These are phyloP conservation scores for Clitocybe nebularis DNA, from an alignment of 1,284 basidiomycete genomes.

Conservation along the genomic window DNA sequence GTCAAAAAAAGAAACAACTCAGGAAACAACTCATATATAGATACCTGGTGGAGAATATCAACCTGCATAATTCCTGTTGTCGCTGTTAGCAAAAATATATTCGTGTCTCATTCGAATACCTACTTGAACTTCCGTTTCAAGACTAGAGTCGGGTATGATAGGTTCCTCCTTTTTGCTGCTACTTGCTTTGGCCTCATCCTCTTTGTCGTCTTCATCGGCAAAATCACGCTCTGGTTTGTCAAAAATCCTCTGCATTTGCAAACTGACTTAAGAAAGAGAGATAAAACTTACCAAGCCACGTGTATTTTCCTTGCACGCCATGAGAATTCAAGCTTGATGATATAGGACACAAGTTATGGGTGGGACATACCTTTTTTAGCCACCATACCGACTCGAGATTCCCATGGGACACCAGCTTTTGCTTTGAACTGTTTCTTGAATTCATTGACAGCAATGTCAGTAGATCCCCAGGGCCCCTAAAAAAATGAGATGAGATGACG, in stretches of 20 bases:
- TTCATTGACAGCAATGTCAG: conserved; percentile 39
- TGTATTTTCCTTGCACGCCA: conserved; percentile 49
- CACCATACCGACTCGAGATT: conserved; percentile 49
- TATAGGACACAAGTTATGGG: too few relatives aligned
- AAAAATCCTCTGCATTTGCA: background rate
- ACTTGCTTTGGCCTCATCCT: conserved; percentile 29
- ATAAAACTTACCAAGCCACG: conserved; percentile 45
- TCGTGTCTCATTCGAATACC: conserved; percentile 1
- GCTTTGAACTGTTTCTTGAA: conserved; percentile 63
- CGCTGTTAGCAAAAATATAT: background rate
- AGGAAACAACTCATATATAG: conserved; percentile 14
- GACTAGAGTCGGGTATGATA: conserved; percentile 43
- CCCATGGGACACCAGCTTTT: conserved; percentile 53
- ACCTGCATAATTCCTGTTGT: conserved; percentile 41
- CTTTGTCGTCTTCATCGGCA: conserved; percentile 41
- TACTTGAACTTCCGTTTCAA: conserved; percentile 47
- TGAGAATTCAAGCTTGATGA: too few relatives aligned
- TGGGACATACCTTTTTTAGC: conserved; percentile 50
- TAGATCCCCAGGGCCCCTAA: conserved; percentile 30
- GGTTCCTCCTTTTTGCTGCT: conserved; percentile 40
- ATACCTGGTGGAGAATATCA: conserved; percentile 57
- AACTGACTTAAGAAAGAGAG: background rate
- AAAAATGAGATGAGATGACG: conserved; percentile 1
- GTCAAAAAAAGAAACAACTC: conserved; percentile 2
- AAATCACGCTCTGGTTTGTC: conserved; percentile 51